These are phyloP conservation scores for Rhododendron griersonianum DNA, from an alignment of 148 eudicot genomes.

Conservation along the genomic window DNA sequence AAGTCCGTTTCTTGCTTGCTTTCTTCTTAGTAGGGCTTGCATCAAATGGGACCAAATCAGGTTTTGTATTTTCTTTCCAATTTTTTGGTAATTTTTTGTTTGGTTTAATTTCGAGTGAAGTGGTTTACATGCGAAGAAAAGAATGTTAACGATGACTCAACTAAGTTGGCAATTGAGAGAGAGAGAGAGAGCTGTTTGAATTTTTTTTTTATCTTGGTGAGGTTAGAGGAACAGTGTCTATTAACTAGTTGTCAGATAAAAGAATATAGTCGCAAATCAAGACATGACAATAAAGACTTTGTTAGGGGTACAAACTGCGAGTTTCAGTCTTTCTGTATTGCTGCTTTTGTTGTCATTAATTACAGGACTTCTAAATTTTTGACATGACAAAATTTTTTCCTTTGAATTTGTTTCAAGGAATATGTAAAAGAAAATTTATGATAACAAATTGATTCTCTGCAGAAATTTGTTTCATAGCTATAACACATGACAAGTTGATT, in stretches of 20 bases:
- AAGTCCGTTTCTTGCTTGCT: not conserved
- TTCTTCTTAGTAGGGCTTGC: not conserved
- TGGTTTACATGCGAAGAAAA: not conserved
- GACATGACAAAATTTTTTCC: not conserved
- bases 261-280: not conserved
- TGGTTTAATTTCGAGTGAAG: not conserved
- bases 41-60: not conserved
- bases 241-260: not conserved
- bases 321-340: not conserved
- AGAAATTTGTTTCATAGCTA: not conserved
- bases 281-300: not conserved
- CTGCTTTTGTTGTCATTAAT: not conserved
- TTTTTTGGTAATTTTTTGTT: not conserved
- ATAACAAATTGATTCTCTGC: not conserved
- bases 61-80: not conserved
- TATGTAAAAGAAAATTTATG: not conserved
- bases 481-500: not conserved
- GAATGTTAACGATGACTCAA: not conserved
- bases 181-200: no score
- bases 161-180: not conserved
- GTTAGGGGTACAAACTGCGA: not conserved
- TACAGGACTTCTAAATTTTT: not conserved
- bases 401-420: not conserved
- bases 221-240: not conserved
- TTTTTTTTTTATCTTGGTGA: not conserved